Evolutionary conservation across 176 grass and related monocot species (phyloP).

Genomic region (Thalia dealbata): DNA sequence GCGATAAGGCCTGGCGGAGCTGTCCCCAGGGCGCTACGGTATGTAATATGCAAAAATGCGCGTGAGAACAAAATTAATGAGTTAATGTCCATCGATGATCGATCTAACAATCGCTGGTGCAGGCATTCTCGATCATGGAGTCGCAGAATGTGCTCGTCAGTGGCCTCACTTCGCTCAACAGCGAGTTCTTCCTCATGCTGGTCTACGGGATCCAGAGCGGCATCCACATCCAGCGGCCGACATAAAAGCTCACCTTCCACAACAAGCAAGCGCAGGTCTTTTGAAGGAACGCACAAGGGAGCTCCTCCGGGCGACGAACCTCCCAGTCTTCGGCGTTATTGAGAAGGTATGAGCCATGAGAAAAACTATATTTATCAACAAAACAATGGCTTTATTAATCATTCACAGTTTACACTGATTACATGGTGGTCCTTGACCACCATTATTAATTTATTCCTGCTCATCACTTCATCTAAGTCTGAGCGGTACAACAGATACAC

Average conservation of each 20-base stretch:
- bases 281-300: constrained; percentile 36
- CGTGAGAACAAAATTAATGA: not conserved
- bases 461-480: no score
- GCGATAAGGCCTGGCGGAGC: constrained; percentile 25
- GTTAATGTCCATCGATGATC: not conserved
- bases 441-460: no score
- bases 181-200: constrained; percentile 5
- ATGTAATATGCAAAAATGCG: not conserved
- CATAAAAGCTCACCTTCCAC: constrained; percentile 28
- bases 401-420: no score
- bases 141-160: not conserved
- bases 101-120: not conserved
- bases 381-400: no score
- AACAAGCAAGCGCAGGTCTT: constrained; percentile 22
- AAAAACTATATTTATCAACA: no score
- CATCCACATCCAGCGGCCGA: not conserved
- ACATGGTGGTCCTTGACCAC: no score
- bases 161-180: constrained; percentile 3
- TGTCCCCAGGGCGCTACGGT: constrained; percentile 35
- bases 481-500: no score
- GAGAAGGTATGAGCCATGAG: no score
- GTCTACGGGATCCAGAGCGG: not conserved
- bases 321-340: no score
- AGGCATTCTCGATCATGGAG: not conserved
- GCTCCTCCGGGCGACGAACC: constrained; percentile 29